Evolutionary conservation across 129 eudicot species (phyloP).

Genomic region (Centrapalus pauciflorus): DNA sequence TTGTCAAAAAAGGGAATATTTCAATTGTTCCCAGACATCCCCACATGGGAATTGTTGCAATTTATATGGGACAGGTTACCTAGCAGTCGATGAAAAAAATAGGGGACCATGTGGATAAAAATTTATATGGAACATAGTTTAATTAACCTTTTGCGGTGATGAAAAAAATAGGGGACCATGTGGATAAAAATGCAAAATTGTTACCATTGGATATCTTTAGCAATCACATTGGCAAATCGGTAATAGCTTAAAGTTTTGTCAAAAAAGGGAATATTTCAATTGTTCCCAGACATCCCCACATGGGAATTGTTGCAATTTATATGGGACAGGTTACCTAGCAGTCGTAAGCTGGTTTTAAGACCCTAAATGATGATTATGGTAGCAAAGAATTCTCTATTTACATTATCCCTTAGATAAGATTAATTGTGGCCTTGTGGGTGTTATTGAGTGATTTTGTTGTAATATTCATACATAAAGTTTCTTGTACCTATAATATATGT

Average conservation of each 20-base stretch:
- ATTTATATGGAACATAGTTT: no score
- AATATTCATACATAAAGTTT: background rate
- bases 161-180: no score
- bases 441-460: background rate
- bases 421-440: background rate
- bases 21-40: background rate
- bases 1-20: no score
- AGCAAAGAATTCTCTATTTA: background rate
- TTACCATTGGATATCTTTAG: no score
- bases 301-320: background rate
- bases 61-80: background rate
- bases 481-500: background rate
- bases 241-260: no score
- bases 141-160: no score
- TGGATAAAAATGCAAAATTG: no score
- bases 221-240: no score
- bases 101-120: no score
- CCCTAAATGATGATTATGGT: background rate
- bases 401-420: background rate
- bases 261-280: background rate
- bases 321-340: background rate
- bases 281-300: background rate
- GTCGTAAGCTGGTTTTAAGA: background rate
- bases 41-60: background rate
- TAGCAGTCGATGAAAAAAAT: no score